A percentile compares a stretch with the other conserved stretches of the same genome.
Conservation (phyloP, 192 early-diverging fungal genomes). For the Dispira simplex region DNA sequence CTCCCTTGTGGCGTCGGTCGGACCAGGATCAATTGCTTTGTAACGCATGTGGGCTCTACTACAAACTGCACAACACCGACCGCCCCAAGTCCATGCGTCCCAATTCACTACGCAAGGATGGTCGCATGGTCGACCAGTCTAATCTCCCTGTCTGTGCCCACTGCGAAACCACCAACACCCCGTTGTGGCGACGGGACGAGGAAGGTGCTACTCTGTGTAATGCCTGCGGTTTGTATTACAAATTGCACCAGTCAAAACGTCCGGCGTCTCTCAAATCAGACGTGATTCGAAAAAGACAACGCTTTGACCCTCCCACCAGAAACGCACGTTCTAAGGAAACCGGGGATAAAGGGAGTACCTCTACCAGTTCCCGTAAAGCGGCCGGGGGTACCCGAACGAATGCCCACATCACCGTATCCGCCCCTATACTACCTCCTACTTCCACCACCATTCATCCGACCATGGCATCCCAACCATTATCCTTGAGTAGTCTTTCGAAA, state of each 20-base stretch:
- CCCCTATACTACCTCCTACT: not conserved
- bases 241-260: conserved; percentile 79
- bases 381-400: not conserved
- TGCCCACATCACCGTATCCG: not conserved
- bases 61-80: conserved; percentile 78
- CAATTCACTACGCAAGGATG: conserved; percentile 41
- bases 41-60: conserved; percentile 95
- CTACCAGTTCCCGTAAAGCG: not conserved
- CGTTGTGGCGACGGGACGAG: conserved; percentile 88
- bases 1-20: conserved; percentile 85
- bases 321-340: not conserved
- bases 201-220: conserved; percentile 89
- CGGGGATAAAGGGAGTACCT: not conserved
- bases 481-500: not conserved
- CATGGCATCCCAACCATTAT: not conserved
- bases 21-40: conserved; percentile 78
- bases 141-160: conserved; percentile 46
- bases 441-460: not conserved
- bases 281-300: conserved; percentile 83
- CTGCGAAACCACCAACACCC: conserved; percentile 78
- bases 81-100: conserved; percentile 76
- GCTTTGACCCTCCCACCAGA: conserved; percentile 16
- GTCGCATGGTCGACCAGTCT: conserved; percentile 17
- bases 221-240: conserved; percentile 91
- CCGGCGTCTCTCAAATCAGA: conserved; percentile 82